Evolutionary conservation across 2,329 filamentous ascomycete species (phyloP).

Genomic region (Sarocladiaceae sp.): DNA sequence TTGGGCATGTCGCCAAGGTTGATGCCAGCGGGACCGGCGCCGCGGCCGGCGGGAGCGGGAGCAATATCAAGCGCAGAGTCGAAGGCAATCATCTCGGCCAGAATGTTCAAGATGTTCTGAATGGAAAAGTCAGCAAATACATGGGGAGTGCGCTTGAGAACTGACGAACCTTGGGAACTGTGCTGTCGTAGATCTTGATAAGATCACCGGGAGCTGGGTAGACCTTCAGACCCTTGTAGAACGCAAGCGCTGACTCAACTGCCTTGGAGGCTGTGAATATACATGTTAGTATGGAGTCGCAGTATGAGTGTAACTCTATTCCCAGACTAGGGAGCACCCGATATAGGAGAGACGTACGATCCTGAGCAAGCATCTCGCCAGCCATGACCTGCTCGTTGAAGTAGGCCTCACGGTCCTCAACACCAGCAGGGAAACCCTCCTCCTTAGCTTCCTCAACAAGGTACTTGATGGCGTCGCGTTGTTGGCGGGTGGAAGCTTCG

Average conservation of each 20-base stretch:
- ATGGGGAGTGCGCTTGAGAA: too few species aligned
- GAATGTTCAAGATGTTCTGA: conserved; percentile 86
- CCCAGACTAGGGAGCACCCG: neutral
- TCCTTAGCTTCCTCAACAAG: conserved; percentile 79
- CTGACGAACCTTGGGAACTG: conserved; percentile 76
- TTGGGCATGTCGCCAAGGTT: conserved; percentile 45
- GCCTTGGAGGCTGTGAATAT: conserved; percentile 54
- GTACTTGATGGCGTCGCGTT: conserved; percentile 69
- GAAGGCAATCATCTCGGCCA: conserved; percentile 96
- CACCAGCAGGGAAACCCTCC: conserved; percentile 84
- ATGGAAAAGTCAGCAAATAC: too few species aligned
- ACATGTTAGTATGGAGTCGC: conserved; percentile 7
- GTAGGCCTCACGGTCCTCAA: conserved; percentile 91
- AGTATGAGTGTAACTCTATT: neutral
- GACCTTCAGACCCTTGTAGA: conserved; percentile 98
- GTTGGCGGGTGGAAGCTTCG: conserved; percentile 58
- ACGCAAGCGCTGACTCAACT: conserved; percentile 85
- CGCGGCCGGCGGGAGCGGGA: conserved; percentile 25
- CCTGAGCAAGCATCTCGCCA: conserved; percentile 77
- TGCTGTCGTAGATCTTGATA: conserved; percentile 97
- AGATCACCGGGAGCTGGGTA: conserved; percentile 91
- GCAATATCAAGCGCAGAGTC: conserved; percentile 69
- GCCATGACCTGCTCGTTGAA: conserved; percentile 94
- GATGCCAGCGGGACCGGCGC: conserved; percentile 29
- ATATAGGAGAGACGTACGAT: conserved; percentile 59